Evolutionary conservation across 1,284 basidiomycete species (phyloP).

Genomic region (Papiliotrema nemorosa): DNA sequence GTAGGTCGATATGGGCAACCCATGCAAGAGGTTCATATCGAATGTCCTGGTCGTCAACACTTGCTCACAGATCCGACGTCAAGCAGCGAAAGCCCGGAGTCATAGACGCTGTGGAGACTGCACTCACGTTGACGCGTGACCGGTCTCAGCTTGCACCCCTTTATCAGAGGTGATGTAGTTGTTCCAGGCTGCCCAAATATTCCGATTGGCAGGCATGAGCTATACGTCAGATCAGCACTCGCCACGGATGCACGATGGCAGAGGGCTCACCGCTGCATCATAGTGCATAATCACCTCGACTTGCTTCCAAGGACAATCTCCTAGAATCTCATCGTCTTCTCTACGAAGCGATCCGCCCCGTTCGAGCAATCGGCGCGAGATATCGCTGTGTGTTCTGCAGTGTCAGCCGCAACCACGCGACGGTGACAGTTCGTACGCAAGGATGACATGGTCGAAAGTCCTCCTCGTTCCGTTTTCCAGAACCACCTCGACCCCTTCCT

Average conservation of each 20-base stretch:
- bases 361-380: constrained; percentile 14
- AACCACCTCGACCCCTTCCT: background rate
- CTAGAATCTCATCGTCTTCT: constrained; percentile 58
- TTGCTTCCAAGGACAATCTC: constrained; percentile 61
- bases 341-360: constrained; percentile 54
- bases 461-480: constrained; percentile 52
- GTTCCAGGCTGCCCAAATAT: constrained; percentile 56
- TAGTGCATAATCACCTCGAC: constrained; percentile 67
- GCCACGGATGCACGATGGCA: background rate
- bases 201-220: constrained; percentile 61
- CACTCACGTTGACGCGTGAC: constrained; percentile 58
- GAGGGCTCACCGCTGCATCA: constrained; percentile 54
- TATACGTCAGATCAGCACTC: constrained; percentile 27
- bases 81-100: too few relatives aligned
- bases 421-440: constrained; percentile 56
- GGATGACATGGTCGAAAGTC: constrained; percentile 67
- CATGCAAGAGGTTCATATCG: constrained; percentile 73
- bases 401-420: constrained; percentile 51
- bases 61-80: constrained; percentile 50
- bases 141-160: constrained; percentile 36
- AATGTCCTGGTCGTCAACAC: constrained; percentile 48
- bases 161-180: constrained; percentile 44
- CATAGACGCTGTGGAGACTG: constrained; percentile 9
- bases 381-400: constrained; percentile 1
- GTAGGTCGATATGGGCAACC: constrained; percentile 56